Evolutionary conservation across 176 grass and related monocot genomes (phyloP), one percentile per base, ranked within the genome.

Genomic region (Oryza australiensis): DNA sequence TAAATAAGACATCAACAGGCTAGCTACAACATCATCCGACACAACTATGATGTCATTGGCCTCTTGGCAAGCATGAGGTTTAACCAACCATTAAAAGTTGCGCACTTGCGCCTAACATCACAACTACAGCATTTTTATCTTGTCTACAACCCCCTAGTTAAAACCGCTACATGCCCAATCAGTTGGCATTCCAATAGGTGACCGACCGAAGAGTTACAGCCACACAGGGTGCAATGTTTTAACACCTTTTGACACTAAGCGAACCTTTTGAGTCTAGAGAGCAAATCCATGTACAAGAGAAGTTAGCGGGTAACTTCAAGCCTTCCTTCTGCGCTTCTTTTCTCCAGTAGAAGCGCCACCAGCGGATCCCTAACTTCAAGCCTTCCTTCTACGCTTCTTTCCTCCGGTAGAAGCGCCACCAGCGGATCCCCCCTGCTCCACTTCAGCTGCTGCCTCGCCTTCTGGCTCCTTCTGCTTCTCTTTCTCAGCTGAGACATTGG

Each of bases 361-460:
- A 18, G 15, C 86, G 38, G 38, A 40, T 40, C 38, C 38, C 38
- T 16, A 76, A 77, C n/a, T 84, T 84, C 60, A 66, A 12, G 80
- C 88, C 88, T 83, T 91, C 69, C 92, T 91, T 73, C 84, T 91
- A 73, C 86, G 89, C 86, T 86, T 94, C 89, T 91, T 94, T 41
- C 83, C 89, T 41, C 80, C 89, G 48, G 86, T 59, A 64, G 89
- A 88, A 32, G 80, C 77, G 32, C 42, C 79, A 34, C 41, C 87
- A 24, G 55, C 87, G 7, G 78, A 73, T 79, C 70, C 79, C 62
- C 74, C 73, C 78, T 86, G 78, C 49, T 82, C 86, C 72, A 24
- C 46, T 64, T 83, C 90, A 57, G 69, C 27, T 63, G 84, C 27
- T 63, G 84, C 42, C 68, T 74, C 85, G 0, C 55, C 80, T 70